Evolutionary conservation across 2,329 filamentous ascomycete species (phyloP), one percentile per base, ranked within the genome.

Genomic region (Geosmithia putterillii): DNA sequence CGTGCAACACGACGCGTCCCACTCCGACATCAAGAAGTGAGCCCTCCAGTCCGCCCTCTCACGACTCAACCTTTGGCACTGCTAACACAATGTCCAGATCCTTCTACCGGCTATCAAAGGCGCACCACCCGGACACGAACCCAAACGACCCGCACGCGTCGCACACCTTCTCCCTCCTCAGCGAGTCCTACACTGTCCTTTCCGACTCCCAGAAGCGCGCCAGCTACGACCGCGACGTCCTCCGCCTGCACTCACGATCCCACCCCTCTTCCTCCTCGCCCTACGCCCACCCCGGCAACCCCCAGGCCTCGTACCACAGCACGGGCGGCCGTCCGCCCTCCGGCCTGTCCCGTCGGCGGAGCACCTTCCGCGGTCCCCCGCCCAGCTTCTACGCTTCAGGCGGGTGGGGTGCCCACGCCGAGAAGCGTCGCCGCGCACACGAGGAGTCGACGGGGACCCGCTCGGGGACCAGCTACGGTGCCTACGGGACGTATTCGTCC

Each of bases 71-170:
- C 35, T 4, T 20, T 38, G 18, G 15, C 18, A 39, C 17, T 20
- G 17, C 34, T 18, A 36, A 36, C 34, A 20, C n/a, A 39, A 39
- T 12, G 10, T 12, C 22, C 45, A 81, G 76, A 54, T 77, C 77
- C 51, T 98, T 95, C 75, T 96, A 95, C 72, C 65, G 74, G 47
- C 84, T 96, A 59, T 95, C 88, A 57, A 94, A 95, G 65, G 67
- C 74, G 43, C 83, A 95, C 72, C 92, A 98, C 63, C 92, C 92
- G 1, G 92, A 98, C 71, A 79, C 81, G 58, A 94, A 96, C 70
- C 86, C 74, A 47, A 58, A 74, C 52, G 83, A 95, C 62, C 83
- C 85, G 4, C 58, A 66, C 46, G 84, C 89, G 48, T 71, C 80
- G 4, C 66, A 76, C 45, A 84, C 81, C 58, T 98, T 95, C 71